A percentile compares a stretch with the other conserved stretches of the same genome.
Conservation (phyloP, 2,329 filamentous ascomycete genomes). For the Neurospora sp. region DNA sequence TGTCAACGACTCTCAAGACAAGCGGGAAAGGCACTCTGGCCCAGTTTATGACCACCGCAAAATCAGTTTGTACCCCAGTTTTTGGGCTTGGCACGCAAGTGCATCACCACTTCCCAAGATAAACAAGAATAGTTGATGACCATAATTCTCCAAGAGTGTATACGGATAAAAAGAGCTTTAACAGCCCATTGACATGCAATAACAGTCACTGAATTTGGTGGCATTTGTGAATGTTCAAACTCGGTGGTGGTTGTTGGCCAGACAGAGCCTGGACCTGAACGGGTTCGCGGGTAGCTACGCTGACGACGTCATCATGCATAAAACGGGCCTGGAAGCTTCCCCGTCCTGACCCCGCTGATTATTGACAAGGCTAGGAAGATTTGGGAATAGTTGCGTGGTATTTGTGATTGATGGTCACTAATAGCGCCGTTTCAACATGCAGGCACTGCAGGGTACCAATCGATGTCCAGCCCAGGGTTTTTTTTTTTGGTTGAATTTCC, state of each 20-base stretch:
- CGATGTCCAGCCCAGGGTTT: background rate
- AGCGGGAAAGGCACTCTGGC: background rate
- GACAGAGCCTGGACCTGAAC: background rate
- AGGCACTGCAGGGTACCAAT: background rate
- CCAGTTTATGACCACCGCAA: no score
- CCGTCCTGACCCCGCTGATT: background rate
- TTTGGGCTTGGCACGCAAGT: no score
- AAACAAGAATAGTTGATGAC: no score
- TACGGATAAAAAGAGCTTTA: no score
- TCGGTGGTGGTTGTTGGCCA: no score
- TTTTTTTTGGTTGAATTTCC: background rate
- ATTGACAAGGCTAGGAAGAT: background rate
- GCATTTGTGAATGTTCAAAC: no score
- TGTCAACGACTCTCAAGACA: background rate
- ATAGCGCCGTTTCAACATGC: background rate
- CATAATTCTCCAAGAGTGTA: no score
- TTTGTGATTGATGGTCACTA: background rate
- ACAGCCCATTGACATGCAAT: no score
- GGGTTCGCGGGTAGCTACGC: background rate
- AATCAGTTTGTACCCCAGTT: no score
- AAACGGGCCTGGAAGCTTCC: background rate
- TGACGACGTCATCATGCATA: background rate
- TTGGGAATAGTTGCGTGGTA: background rate
- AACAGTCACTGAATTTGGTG: no score
- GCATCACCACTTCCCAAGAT: no score